Evolutionary conservation across 164 flowering plant species (phyloP).

Genomic region (Stephania cephalantha): DNA sequence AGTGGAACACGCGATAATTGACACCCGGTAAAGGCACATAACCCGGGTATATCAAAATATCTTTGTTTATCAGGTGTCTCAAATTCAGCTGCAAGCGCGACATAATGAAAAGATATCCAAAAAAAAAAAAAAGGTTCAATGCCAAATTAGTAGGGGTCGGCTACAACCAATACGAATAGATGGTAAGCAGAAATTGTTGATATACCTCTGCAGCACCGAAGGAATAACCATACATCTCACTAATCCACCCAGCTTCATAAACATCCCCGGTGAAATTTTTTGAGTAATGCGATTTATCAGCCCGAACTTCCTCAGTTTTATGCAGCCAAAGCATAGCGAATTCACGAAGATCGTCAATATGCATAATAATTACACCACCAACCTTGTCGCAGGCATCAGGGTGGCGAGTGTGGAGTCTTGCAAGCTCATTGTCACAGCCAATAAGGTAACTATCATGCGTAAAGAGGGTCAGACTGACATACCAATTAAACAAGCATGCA

Average conservation of each 20-base stretch:
- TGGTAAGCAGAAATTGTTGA: not conserved
- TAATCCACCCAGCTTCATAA: constrained; percentile 90
- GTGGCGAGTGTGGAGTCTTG: constrained; percentile 78
- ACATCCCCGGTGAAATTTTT: constrained; percentile 84
- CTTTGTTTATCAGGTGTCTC: constrained; percentile 55
- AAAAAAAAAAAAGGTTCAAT: not conserved
- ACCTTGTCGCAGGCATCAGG: constrained; percentile 96
- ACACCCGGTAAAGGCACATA: constrained; percentile 76
- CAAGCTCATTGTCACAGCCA: constrained; percentile 95
- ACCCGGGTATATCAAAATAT: constrained; percentile 88
- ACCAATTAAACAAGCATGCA: not conserved
- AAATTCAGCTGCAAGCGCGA: constrained; percentile 63
- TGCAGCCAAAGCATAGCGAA: constrained; percentile 91
- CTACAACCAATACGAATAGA: not conserved
- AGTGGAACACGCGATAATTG: constrained; percentile 79
- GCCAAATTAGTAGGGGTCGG: not conserved
- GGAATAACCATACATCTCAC: constrained; percentile 99
- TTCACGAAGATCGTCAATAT: constrained; percentile 76
- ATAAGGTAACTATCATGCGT: constrained; percentile 71
- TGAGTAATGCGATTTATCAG: constrained; percentile 84
- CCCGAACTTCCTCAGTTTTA: constrained; percentile 94
- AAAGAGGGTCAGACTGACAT: not conserved
- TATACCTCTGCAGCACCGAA: constrained; percentile 99
- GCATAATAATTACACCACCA: constrained; percentile 97
- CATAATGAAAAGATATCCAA: not conserved